phyloP scores from a whole-genome alignment of 2,329 filamentous ascomycete genomes.

The Hymenoscyphus albidus region DNA sequence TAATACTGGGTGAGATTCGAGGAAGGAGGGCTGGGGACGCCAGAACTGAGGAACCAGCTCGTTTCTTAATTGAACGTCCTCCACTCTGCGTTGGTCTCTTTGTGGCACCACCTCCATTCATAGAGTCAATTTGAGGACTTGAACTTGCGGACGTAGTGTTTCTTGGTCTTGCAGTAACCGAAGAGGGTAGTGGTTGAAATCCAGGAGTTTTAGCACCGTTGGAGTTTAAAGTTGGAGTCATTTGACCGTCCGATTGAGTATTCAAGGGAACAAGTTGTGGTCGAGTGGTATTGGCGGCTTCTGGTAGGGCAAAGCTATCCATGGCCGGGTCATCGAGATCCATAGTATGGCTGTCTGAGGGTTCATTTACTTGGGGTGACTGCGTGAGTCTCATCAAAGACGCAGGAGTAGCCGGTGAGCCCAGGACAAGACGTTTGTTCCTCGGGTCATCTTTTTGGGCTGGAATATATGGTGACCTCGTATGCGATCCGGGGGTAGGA shows the following conservation, averaged over 20 bases:
- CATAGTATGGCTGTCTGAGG: conserved; percentile 43
- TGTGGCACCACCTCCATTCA: conserved; percentile 45
- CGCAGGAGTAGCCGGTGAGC: conserved; percentile 75
- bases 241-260: conserved; percentile 47
- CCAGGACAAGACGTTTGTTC: conserved; percentile 32
- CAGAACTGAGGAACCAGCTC: conserved; percentile 69
- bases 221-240: conserved; percentile 52
- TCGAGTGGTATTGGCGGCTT: conserved; percentile 55
- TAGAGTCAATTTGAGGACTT: conserved; percentile 51
- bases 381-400: conserved; percentile 74
- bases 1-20: conserved; percentile 90
- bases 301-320: conserved; percentile 68
- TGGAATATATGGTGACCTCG: conserved; percentile 63
- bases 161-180: conserved; percentile 34
- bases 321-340: conserved; percentile 51
- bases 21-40: conserved; percentile 83
- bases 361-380: conserved; percentile 32
- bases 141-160: conserved; percentile 44
- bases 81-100: conserved; percentile 52
- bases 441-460: conserved; percentile 46
- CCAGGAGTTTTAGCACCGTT: conserved; percentile 35
- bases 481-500: conserved; percentile 60
- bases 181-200: conserved; percentile 43
- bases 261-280: conserved; percentile 49
- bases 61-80: conserved; percentile 61